Percentiles rank a stretch among this genome's conserved stretches.
Evolutionary conservation across 116 monocot genomes (phyloP).

Genomic region (Zostera marina): DNA sequence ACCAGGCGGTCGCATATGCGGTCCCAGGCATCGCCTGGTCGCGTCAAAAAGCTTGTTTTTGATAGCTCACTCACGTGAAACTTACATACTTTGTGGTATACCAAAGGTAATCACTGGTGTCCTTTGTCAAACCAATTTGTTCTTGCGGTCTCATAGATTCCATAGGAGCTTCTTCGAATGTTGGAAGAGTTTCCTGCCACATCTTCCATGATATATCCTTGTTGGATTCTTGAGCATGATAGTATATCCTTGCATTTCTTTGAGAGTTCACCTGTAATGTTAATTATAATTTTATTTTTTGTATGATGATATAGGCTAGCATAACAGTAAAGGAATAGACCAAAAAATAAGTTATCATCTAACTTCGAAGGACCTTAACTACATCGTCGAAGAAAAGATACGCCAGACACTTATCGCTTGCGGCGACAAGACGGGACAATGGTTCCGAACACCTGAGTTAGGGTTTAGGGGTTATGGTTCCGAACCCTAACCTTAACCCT

Average conservation of each 20-base stretch:
- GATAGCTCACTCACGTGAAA: background rate
- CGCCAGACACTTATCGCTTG: too few relatives aligned
- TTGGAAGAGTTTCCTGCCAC: conserved; percentile 41
- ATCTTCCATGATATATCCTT: conserved; percentile 39
- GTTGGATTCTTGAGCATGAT: conserved; percentile 16
- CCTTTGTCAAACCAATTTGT: conserved; percentile 50
- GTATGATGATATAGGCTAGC: background rate
- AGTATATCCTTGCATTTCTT: conserved; percentile 64
- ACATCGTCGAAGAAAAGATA: too few relatives aligned
- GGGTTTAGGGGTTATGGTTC: too few relatives aligned
- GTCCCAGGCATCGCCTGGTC: too few relatives aligned
- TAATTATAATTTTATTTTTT: background rate
- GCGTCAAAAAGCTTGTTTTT: too few relatives aligned
- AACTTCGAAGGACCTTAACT: too few relatives aligned
- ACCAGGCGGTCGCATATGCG: too few relatives aligned
- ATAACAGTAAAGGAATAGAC: too few relatives aligned
- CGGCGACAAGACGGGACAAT: too few relatives aligned
- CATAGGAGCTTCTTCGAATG: background rate
- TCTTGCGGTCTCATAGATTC: conserved; percentile 27
- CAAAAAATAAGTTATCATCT: too few relatives aligned
- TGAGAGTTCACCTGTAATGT: conserved; percentile 58
- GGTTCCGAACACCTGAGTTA: too few relatives aligned
- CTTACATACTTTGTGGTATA: conserved; percentile 54
- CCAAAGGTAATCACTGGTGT: conserved; percentile 80
- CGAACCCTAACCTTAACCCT: too few relatives aligned